These are phyloP conservation scores for Aeschynomene evenia DNA, from an alignment of 306 rosid species.

Conservation along the genomic window DNA sequence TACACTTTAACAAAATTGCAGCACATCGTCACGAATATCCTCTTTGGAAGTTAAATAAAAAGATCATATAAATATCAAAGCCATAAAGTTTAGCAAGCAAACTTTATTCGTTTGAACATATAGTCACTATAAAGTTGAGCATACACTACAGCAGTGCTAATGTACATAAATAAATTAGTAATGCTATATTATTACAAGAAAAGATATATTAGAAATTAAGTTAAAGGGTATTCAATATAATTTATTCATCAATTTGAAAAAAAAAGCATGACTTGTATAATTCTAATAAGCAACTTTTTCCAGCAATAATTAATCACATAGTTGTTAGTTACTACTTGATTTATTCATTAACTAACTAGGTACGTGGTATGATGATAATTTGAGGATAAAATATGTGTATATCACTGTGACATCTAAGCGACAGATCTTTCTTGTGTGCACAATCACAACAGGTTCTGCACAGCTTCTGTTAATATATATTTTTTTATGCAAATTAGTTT, in stretches of 20 bases:
- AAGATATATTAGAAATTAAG: too few relatives aligned
- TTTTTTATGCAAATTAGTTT: background rate
- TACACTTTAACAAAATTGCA: background rate
- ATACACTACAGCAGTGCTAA: background rate
- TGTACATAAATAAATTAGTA: background rate
- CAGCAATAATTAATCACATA: background rate
- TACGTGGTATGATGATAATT: conserved; percentile 3
- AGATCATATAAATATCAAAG: background rate
- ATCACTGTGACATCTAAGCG: background rate
- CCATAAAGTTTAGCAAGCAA: background rate
- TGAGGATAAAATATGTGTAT: background rate
- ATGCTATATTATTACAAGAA: background rate
- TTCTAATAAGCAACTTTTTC: too few relatives aligned
- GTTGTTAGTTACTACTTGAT: background rate
- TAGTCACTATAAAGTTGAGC: background rate
- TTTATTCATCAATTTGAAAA: too few relatives aligned
- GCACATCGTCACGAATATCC: conserved; percentile 6
- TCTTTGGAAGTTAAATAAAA: background rate
- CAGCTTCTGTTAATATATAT: background rate
- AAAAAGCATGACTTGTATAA: too few relatives aligned
- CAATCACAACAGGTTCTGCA: background rate
- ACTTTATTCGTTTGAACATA: conserved; percentile 4
- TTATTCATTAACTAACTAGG: background rate
- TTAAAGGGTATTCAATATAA: too few relatives aligned
- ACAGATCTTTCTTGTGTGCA: background rate